These are phyloP conservation scores for Lichtheimia corymbifera DNA, from an alignment of 371 early-diverging fungal species.

Conservation along the genomic window DNA sequence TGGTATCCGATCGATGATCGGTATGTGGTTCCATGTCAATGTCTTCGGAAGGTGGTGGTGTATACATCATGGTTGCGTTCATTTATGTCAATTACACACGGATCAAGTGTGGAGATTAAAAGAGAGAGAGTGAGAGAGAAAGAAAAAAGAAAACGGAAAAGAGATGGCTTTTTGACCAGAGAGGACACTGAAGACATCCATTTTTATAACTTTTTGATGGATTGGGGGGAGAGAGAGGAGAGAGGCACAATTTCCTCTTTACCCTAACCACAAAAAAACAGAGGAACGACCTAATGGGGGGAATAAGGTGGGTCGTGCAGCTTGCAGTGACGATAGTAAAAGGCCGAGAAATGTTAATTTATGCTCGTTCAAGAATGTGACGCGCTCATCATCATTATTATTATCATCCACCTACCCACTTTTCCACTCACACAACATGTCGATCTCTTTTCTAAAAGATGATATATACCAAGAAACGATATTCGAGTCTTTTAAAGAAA, in stretches of 20 bases:
- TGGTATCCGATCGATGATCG: constrained; percentile 1
- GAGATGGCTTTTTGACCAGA: background rate
- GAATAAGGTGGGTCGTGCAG: constrained; percentile 12
- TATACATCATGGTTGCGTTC: background rate
- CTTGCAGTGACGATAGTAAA: constrained; percentile 18
- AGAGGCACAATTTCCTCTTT: constrained; percentile 1
- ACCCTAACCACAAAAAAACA: constrained; percentile 2
- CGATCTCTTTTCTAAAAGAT: constrained; percentile 9
- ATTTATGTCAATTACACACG: background rate
- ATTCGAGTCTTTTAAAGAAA: too few species aligned
- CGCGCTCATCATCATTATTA: constrained; percentile 11
- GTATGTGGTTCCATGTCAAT: constrained; percentile 2
- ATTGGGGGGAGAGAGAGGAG: constrained; percentile 15
- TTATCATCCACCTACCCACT: background rate
- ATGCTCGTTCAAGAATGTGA: constrained; percentile 40
- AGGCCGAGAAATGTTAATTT: constrained; percentile 37
- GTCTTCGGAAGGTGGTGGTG: background rate
- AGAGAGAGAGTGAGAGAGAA: constrained; percentile 11
- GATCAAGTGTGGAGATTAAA: constrained; percentile 5
- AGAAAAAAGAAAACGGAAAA: constrained; percentile 11
- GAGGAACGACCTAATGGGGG: background rate
- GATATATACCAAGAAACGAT: too few species aligned
- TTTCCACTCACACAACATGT: constrained; percentile 6
- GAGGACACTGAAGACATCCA: constrained; percentile 1
- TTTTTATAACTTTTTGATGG: constrained; percentile 6